Evolutionary conservation across 2,329 filamentous ascomycete species (phyloP), one percentile per base, ranked within the genome.

Genomic region (Aspergillus aculeatus): DNA sequence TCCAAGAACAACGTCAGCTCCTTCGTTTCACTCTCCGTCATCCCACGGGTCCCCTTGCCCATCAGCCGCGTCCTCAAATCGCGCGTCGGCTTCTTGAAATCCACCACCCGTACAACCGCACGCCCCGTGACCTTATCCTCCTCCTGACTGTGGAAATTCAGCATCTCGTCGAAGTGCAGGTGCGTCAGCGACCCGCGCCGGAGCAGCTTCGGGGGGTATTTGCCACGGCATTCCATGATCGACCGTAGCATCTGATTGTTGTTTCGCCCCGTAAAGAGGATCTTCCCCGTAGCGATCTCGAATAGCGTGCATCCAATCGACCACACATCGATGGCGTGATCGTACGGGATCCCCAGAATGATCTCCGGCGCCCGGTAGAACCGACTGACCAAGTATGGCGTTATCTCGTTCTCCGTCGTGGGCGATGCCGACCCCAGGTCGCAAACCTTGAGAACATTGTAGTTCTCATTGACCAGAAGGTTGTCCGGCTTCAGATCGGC

Each of bases 171-270:
- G 75, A 96, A 97, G 76, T 96, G 91, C 71, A 88, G 81, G 47
- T 84, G 83, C 14, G 89, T 86, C 62, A 96, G 83, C 64, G 91
- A 84, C 2, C 93, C 92, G 55, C 90, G 89, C 68, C 91, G 92
- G 70, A 96, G 88, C 63, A 97, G 82, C 76, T 97, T 97, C 50
- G 90, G 87, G 31, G 91, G 93, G 64, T 97, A 88, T 76, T 93
- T 96, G 70, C 95, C 95, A 51, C 96, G 88, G 68, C 94, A 92
- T 73, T 99, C 94, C 88, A 97, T 96, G 68, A 99, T 96, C 21
- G 90, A 89, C 64, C 91, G 90, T 61, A 99, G 85, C 95, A 99
- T 99, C 79, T 96, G 92, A 73, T 99, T 99, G 81, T 99, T 99
- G 78, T 91, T 95, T 65, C 91, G 86, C 60, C 95, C 95, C 1